Base-by-base conservation (phyloP, 768 basidiomycete species). In the Lactarius vividus region DNA sequence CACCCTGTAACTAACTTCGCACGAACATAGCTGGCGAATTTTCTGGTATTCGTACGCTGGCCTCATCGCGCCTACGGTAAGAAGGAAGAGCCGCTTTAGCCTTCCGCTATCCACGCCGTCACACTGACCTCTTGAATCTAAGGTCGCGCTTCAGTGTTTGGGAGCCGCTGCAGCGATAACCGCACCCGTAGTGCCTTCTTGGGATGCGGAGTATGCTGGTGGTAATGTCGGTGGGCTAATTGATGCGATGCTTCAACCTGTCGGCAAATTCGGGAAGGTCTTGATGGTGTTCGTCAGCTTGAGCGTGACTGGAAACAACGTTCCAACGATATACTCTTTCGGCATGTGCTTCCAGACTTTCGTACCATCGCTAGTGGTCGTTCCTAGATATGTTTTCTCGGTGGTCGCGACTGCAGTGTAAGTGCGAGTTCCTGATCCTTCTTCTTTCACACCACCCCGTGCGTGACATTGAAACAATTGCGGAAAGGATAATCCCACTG, bases 271-370 rank as follows among this genome's bases (percentile, higher is more conserved):
- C 74, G 85, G 89, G 0, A 89, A 89, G 69, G 85, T 90, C 75
- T 77, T 92, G 54, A 79, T 87, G 0, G 88, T 89, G 29, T 73
- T 94, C 62, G 80, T 94, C 68, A 85, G 88, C n/a, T 76, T 95
- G 37, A 87, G 86, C 64, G 85, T 92, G 13, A 85, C 87, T 1
- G 90, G 85, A 3, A 95, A 94, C 76, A 88, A 92, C 54, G 89
- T 91, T 1, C 85, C 88, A 2, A 89, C 91, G 7, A 86, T 94
- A 67, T 97, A 97, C 75, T 91, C 88, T 53, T 83, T 89, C 63
- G 84, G 86, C 68, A 81, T 94, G 64, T 88, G 85, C 72, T 78
- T 91, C 68, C 92, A 94, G 72, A 80, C 88, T 1, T 80, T 88
- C 70, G 73, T 89, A 5, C 89, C 91, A 0, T 79, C 77, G 52